Evolutionary conservation across 345 rosid genomes (phyloP).

Genomic region (Eucalyptus tenuipes): DNA sequence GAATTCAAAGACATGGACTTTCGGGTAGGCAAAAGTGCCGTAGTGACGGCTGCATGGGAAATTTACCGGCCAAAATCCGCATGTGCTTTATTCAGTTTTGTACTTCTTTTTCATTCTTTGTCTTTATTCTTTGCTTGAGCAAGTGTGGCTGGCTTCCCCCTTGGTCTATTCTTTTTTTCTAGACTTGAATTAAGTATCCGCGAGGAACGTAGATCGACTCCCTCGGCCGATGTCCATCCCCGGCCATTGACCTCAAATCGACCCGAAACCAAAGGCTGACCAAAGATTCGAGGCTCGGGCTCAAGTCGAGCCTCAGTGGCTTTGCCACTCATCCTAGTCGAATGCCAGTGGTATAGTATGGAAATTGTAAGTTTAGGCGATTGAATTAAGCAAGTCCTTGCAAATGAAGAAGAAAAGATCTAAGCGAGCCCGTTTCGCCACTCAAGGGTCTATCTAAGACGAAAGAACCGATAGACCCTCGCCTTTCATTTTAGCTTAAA

Average conservation of each 20-base stretch:
- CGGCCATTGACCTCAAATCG: background rate
- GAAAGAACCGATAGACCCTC: background rate
- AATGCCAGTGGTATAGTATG: background rate
- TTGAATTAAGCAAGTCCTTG: background rate
- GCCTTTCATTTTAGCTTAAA: background rate
- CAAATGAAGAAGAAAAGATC: background rate
- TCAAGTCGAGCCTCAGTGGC: background rate
- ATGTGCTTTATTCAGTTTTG: background rate
- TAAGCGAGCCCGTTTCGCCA: too few species aligned
- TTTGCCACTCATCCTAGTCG: background rate
- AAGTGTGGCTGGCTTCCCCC: background rate
- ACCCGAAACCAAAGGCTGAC: background rate
- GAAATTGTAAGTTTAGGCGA: background rate
- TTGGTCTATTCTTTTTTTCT: background rate
- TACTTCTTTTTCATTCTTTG: background rate
- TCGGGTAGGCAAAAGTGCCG: background rate
- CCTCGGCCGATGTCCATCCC: background rate
- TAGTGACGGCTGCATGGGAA: background rate
- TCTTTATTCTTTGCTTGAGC: background rate
- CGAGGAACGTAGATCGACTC: background rate
- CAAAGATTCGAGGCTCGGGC: background rate
- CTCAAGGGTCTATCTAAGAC: background rate
- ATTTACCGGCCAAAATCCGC: background rate
- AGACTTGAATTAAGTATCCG: background rate
- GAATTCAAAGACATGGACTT: background rate